These are phyloP conservation scores for Cucurbita pepo DNA, from an alignment of 306 rosid species.

Conservation along the genomic window DNA sequence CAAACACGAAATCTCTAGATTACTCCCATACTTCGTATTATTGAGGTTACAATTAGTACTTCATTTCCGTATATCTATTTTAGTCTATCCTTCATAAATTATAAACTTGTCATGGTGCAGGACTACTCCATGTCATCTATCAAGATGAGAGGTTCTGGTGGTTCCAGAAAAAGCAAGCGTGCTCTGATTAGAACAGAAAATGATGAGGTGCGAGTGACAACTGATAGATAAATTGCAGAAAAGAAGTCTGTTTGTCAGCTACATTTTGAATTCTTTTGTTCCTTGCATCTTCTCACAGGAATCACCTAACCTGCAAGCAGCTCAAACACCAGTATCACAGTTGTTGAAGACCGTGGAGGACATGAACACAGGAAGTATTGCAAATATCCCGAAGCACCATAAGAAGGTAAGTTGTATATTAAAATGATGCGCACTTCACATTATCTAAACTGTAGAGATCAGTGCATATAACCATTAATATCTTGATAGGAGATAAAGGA, in stretches of 20 bases:
- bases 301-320: slow-evolving; percentile 39
- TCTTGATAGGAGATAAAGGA: not conserved
- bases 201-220: slow-evolving; percentile 21
- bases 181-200: slow-evolving; percentile 25
- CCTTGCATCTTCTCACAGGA: slow-evolving; percentile 29
- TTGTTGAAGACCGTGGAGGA: slow-evolving; percentile 61
- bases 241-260: slow-evolving; percentile 2
- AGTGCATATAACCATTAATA: not conserved
- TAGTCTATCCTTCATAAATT: not conserved
- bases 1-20: not conserved
- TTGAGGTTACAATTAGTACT: not conserved
- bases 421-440: not conserved
- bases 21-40: not conserved
- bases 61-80: not conserved
- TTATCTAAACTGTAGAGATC: not conserved
- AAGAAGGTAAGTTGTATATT: slow-evolving; percentile 39
- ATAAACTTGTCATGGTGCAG: slow-evolving; percentile 23
- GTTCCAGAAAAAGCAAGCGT: slow-evolving; percentile 39
- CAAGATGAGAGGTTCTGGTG: slow-evolving; percentile 42
- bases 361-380: slow-evolving; percentile 39
- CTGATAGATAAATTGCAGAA: slow-evolving; percentile 3
- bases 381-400: slow-evolving; percentile 66
- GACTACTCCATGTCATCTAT: slow-evolving; percentile 61
- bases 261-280: slow-evolving; percentile 1
- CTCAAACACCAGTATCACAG: slow-evolving; percentile 65